Evolutionary conservation across 148 eudicot species (phyloP), one percentile per base, ranked within the genome.

Genomic region (Suaeda aralocaspica): DNA sequence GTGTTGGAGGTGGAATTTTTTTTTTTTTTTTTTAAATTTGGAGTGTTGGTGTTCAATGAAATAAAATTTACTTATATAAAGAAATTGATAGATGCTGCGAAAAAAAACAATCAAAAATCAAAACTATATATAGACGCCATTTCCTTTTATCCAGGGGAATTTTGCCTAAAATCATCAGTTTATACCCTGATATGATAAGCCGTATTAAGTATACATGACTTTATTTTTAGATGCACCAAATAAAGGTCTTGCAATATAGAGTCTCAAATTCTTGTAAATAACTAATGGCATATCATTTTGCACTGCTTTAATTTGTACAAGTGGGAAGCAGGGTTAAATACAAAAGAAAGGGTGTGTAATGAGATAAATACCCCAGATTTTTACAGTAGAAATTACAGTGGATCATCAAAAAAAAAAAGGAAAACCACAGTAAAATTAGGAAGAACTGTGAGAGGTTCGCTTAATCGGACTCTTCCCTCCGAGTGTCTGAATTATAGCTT

Each of bases 401-500:
- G 16, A n/a, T n/a, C n/a, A n/a, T n/a, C n/a, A 48, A 39, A 53
- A 4, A 53, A 31, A 62, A 15, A 46, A 9, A 26, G 5, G 21
- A 6, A 60, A 71, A 46, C 12, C 5, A 9, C 19, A 45, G 24
- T 42, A 29, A 29, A 9, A 69, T 69, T 76, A 76, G 28, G 64
- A 64, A 4, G 71, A 71, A 9, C 53, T 57, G 36, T 64, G 66
- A 79, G 31, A 75, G 51, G 24, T 63, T 81, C 53, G 76, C 33
- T 57, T 79, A 66, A 78, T 68, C 71, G 51, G 81, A 78, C 39
- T 76, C 79, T 79, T 88, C 16, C 96, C 96, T 5, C 98, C 97
- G 13, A 94, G 96, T 28, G 97, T 94, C 80, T 87, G 88, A 71
- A 94, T 88, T 64, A 94, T 87, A 77, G 98, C 91, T 84, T 91